phyloP scores from a whole-genome alignment of 306 rosid genomes.

The Vigna trinervia region DNA sequence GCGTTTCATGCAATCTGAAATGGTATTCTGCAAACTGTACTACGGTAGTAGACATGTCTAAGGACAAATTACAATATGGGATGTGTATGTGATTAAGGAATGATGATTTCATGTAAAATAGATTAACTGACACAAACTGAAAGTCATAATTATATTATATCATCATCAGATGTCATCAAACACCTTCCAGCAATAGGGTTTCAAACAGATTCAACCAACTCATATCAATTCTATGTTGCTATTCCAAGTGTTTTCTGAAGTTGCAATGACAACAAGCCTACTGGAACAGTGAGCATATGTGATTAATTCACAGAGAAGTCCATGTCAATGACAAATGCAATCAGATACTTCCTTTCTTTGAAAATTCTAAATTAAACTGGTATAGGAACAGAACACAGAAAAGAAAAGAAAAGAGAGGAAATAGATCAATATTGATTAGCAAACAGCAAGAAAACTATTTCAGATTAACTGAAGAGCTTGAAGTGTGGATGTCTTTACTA shows the following conservation, averaged over 20 bases:
- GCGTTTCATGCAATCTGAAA: constrained; percentile 11
- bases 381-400: not conserved
- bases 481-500: constrained; percentile 38
- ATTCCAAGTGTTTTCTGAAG: not conserved
- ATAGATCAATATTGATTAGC: not conserved
- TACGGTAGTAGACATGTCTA: not conserved
- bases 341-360: constrained; percentile 19
- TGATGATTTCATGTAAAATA: constrained; percentile 7
- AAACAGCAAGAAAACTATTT: not conserved
- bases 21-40: not conserved
- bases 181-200: constrained; percentile 10
- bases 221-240: constrained; percentile 16
- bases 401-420: not conserved
- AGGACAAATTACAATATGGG: not conserved
- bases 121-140: constrained; percentile 29
- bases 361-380: constrained; percentile 18
- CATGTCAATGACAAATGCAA: constrained; percentile 22
- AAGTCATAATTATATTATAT: not conserved
- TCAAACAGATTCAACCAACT: constrained; percentile 26
- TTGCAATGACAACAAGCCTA: constrained; percentile 5
- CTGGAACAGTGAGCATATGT: constrained; percentile 5
- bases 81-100: not conserved
- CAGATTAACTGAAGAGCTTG: constrained; percentile 6
- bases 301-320: not conserved
- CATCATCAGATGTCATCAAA: constrained; percentile 2